Base-by-base conservation (phyloP, 495 filamentous ascomycete genomes). In the Pyrenula aspistea region DNA sequence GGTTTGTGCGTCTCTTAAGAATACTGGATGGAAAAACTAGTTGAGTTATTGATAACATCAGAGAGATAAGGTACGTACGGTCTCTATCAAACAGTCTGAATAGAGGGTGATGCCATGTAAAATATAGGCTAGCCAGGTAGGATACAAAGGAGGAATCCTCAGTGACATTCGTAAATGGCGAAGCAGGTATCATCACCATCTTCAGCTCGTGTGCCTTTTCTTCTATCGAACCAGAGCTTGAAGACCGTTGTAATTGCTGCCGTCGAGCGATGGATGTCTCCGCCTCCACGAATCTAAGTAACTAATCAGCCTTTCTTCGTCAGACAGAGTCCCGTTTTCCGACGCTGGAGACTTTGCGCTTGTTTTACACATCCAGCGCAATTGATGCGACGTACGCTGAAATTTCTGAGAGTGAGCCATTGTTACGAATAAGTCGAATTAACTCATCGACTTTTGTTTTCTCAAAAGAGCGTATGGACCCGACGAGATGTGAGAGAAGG, bases 101-200 rank as follows among this genome's bases (percentile, higher is more conserved):
- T 31, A 67, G 63, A 24, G 71, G 70, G 54, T 74, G 70, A 51
- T 73, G 68, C 71, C 71, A 74, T 23, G 69, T 62, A 48, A 68
- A 68, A 55, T 68, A 68, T 49, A 68, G 54, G 23, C 63, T 64
- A 25, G 65, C 51, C 23, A 68, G 53, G 36, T 65, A 60, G 2
- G 65, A 68, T 50, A 68, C 59, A 31, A 68, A 56, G 20, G 62
- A 56, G 22, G 65, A 53, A 51, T 68, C 63, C 2, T 61, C 51
- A 12, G 63, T 64, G 58, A 65, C 56, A 21, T 19, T 56, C 0
- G 65, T 64, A 63, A 63, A 68, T 51, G 61, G 61, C 15, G 51
- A 67, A 12, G 69, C 67, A 1, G 67, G 65, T 8, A 74, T 65
- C 36, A 60, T 60, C 24, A 71, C 65, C 10, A 71, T 51, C 2